Conservation (phyloP, 2,329 filamentous ascomycete genomes). For the Scolecobasidium constrictum region DNA sequence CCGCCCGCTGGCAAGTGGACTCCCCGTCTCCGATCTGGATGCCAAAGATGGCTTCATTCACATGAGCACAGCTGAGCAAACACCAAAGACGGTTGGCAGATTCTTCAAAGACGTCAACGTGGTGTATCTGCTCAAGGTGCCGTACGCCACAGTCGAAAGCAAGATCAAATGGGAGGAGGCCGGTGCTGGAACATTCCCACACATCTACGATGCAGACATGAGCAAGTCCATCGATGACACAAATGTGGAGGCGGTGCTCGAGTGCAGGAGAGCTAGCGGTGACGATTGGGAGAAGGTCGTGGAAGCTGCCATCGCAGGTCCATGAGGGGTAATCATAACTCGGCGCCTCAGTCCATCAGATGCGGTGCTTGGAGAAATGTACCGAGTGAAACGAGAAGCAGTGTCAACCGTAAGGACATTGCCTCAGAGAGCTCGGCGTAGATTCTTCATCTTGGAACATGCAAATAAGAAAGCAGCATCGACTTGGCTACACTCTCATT, state of each 20-base stretch:
- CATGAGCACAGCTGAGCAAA: conserved; percentile 39
- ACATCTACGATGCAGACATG: conserved; percentile 8
- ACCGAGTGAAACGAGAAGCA: conserved; percentile 11
- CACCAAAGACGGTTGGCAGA: not conserved
- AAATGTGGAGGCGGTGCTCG: conserved; percentile 4
- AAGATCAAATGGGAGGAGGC: conserved; percentile 9
- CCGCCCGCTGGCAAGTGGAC: conserved; percentile 39
- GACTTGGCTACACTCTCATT: not conserved
- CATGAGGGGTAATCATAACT: not conserved
- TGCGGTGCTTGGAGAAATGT: conserved; percentile 4
- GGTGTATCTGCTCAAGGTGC: conserved; percentile 5
- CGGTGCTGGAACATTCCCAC: conserved; percentile 2
- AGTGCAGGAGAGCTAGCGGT: not conserved
- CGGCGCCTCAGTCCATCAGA: not conserved
- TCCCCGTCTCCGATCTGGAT: conserved; percentile 50
- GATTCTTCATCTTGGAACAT: conserved; percentile 3
- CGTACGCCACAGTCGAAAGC: conserved; percentile 3
- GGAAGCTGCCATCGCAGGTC: not conserved
- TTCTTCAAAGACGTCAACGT: not conserved
- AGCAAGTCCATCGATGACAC: conserved; percentile 3
- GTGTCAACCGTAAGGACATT: not conserved
- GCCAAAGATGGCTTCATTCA: conserved; percentile 51
- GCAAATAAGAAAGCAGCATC: not conserved
- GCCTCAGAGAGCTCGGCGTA: conserved; percentile 1
- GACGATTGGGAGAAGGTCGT: conserved; percentile 4